Conservation (phyloP, 2,329 filamentous ascomycete genomes). For the Microthyrium microscopicum region DNA sequence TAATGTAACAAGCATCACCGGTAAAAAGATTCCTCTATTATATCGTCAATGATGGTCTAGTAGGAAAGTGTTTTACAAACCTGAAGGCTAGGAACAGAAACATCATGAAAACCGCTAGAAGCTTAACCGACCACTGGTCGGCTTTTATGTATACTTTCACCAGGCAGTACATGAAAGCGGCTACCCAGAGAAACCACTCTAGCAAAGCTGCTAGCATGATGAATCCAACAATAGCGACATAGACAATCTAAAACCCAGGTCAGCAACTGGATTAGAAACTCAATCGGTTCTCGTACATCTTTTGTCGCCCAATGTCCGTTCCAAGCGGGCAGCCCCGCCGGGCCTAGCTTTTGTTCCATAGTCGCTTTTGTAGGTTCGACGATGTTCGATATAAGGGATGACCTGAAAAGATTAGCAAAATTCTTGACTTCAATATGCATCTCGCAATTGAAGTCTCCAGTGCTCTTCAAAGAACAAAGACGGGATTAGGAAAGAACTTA, state of each 20-base stretch:
- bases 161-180: constrained; percentile 85
- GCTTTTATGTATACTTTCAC: constrained; percentile 79
- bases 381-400: too few species aligned
- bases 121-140: constrained; percentile 66
- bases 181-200: constrained; percentile 89
- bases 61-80: constrained; percentile 30
- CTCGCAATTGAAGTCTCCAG: too few species aligned
- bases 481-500: too few species aligned
- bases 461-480: too few species aligned
- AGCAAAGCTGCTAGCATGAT: constrained; percentile 73
- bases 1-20: constrained; percentile 85
- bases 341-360: too few species aligned
- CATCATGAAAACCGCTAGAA: constrained; percentile 62
- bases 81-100: constrained; percentile 58
- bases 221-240: constrained; percentile 61
- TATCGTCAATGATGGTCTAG: constrained; percentile 11
- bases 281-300: constrained; percentile 7
- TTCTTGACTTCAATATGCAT: too few species aligned
- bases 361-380: too few species aligned
- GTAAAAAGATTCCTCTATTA: constrained; percentile 63
- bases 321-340: too few species aligned
- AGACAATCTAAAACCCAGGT: too few species aligned
- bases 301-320: too few species aligned
- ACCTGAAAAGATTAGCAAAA: too few species aligned
- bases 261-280: background rate